phyloP scores from a whole-genome alignment of 192 early-diverging fungal species.

The Paraglomus brasilianum region DNA sequence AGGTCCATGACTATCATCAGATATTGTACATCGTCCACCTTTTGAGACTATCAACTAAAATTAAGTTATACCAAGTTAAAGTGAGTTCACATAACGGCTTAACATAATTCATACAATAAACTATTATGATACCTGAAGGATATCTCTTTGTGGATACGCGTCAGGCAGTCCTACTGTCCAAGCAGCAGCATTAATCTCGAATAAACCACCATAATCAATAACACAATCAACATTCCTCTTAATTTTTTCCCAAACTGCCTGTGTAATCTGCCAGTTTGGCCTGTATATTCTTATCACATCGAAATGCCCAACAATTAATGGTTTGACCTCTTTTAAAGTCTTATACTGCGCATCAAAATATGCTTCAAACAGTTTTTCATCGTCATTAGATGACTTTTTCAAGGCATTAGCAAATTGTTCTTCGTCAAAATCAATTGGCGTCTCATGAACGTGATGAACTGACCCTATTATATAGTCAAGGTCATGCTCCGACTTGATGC shows the following conservation, averaged over 20 bases:
- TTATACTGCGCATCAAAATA: conserved; percentile 92
- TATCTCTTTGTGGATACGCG: conserved; percentile 88
- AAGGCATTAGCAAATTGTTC: conserved; percentile 57
- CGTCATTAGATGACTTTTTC: conserved; percentile 27
- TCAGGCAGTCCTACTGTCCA: conserved; percentile 85
- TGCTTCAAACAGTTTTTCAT: conserved; percentile 55
- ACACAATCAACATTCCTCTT: conserved; percentile 83
- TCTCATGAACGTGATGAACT: conserved; percentile 80
- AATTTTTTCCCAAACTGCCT: conserved; percentile 49
- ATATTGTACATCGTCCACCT: conserved; percentile 77
- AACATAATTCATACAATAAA: background rate
- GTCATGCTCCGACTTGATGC: background rate
- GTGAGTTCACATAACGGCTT: conserved; percentile 7
- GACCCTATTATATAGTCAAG: conserved; percentile 93
- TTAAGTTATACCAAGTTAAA: conserved; percentile 20
- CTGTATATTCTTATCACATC: conserved; percentile 87
- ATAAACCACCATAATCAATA: conserved; percentile 76
- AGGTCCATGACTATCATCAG: conserved; percentile 94
- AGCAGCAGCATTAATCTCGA: conserved; percentile 92
- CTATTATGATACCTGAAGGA: conserved; percentile 61
- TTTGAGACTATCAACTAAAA: conserved; percentile 59
- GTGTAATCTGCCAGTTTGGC: conserved; percentile 32
- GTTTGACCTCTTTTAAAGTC: conserved; percentile 68
- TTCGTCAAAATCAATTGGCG: conserved; percentile 82
- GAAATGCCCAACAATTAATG: conserved; percentile 93